Base-by-base conservation (phyloP, 805 yeast species). In the Martiniozyma abietophila region DNA sequence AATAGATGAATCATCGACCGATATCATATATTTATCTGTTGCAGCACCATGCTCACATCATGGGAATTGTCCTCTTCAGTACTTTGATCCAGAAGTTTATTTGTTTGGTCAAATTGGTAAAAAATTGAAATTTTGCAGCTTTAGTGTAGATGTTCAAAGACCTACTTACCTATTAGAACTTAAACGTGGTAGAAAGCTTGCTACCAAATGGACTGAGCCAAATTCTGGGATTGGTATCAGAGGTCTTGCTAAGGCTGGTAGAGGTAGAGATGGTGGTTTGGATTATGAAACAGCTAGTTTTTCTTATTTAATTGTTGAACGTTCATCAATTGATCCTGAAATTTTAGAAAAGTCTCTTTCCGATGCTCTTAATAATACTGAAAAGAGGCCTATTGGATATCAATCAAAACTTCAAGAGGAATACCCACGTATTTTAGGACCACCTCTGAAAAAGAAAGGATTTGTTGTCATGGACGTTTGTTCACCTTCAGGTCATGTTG, bases 1-100 rank as follows among this genome's bases (percentile, higher is more conserved):
- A 17, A 25, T 36, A 3, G 47, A 37, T 11, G 33, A 32, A 8
- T 40, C 30, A 14, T 16, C 15, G 4, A 7, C 23, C 4, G 41
- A 39, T 19, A 43, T 28, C 56, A 69, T 50, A 66, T 69, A 79
- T 43, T 49, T 86, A 32, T 69, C 70, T 26, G 66, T 89, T 7
- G 51, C 89, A 14, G 95, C 95, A 0, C 98, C 98, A 3, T 92
- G 96, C 51, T 58, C 89, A 1, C 96, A 92, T 53, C 95, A 85
- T 48, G 72, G 77, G 9, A 69, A 64, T 44, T 88, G 96, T 49
- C 96, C 97, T 0, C 59, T 89, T 35, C 96, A 88, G 54, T 65
- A 75, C 21, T 77, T 80, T 10, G 80, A 80, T 32, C 83, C 94
- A 2, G 71, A 71, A 23, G 74, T 68, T 48, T 82, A 77, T 50